Evolutionary conservation across 768 basidiomycete species (phyloP).

Genomic region (Termitomyces sp.): DNA sequence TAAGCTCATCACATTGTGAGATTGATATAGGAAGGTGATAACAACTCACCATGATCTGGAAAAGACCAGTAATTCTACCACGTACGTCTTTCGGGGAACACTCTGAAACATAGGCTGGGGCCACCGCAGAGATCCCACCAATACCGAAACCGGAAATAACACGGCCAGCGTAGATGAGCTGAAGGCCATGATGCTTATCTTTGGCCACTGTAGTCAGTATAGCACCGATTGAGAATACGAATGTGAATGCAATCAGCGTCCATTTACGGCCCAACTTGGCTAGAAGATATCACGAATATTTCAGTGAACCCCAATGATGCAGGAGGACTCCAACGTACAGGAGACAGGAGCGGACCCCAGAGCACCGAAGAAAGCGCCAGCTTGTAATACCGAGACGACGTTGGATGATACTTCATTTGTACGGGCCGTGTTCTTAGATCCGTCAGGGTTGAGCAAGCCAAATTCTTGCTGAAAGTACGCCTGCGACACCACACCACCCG

Average conservation of each 20-base stretch:
- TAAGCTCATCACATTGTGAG: constrained; percentile 7
- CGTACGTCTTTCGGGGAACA: constrained; percentile 84
- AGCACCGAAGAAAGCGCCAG: constrained; percentile 86
- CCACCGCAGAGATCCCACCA: constrained; percentile 77
- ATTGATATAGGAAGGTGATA: background rate
- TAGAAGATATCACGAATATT: constrained; percentile 15
- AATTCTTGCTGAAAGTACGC: constrained; percentile 59
- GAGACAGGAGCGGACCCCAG: constrained; percentile 67
- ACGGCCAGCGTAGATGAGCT: constrained; percentile 75
- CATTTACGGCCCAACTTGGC: constrained; percentile 60
- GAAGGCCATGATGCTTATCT: constrained; percentile 44
- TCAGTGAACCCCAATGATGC: background rate
- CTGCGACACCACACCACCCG: constrained; percentile 52
- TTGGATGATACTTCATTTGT: constrained; percentile 63
- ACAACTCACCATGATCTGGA: constrained; percentile 70
- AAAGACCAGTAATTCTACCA: constrained; percentile 78
- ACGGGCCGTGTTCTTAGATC: constrained; percentile 28
- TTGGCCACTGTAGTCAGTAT: constrained; percentile 66
- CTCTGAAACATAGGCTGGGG: constrained; percentile 83
- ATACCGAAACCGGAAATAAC: constrained; percentile 78
- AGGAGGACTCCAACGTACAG: constrained; percentile 31
- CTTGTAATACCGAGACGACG: constrained; percentile 84
- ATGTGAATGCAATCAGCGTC: constrained; percentile 54
- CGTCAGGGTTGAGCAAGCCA: constrained; percentile 43
- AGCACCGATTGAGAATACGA: constrained; percentile 68